These are phyloP conservation scores for Nannochloropsis gaditana DNA, from an alignment of 108 stramenopile genomes.

Conservation along the genomic window DNA sequence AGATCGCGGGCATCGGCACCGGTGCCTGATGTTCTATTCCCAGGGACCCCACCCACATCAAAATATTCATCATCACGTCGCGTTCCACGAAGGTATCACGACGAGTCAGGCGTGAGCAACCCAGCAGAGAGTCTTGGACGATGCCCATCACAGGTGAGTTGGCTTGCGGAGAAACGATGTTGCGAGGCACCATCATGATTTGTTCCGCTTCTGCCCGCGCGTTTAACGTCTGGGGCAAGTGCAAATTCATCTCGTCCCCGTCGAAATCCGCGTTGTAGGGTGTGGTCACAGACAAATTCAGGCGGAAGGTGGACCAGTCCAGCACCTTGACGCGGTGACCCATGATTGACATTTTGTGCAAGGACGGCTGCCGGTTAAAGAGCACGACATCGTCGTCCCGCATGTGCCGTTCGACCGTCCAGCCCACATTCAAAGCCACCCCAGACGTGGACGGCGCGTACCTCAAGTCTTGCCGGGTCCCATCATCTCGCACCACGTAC, in stretches of 20 bases:
- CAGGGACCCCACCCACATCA: constrained; percentile 77
- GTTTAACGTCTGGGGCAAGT: constrained; percentile 79
- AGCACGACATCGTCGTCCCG: constrained; percentile 92
- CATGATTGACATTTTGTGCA: constrained; percentile 99
- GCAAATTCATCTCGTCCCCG: constrained; percentile 99
- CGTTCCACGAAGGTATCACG: constrained; percentile 85
- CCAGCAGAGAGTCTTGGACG: constrained; percentile 86
- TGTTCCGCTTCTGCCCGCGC: constrained; percentile 92
- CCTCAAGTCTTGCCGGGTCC: constrained; percentile 82
- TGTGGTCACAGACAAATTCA: constrained; percentile 93
- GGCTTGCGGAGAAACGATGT: constrained; percentile 92
- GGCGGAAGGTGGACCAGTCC: constrained; percentile 97
- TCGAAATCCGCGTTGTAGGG: constrained; percentile 99
- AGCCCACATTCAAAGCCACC: constrained; percentile 77
- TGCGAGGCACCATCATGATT: constrained; percentile 91
- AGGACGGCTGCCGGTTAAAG: constrained; percentile 97
- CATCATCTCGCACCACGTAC: constrained; percentile 92
- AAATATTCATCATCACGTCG: constrained; percentile 85
- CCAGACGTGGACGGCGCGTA: constrained; percentile 75
- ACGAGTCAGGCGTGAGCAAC: constrained; percentile 88
- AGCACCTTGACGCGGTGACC: constrained; percentile 91
- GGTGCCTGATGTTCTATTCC: constrained; percentile 71
- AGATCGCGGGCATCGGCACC: constrained; percentile 87
- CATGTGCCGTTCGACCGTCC: constrained; percentile 96
- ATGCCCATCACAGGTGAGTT: constrained; percentile 99